A percentile compares a stretch with the other conserved stretches of the same genome.
Evolutionary conservation across 495 filamentous ascomycete species (phyloP).

Genomic region (Glutinoglossum americanum): DNA sequence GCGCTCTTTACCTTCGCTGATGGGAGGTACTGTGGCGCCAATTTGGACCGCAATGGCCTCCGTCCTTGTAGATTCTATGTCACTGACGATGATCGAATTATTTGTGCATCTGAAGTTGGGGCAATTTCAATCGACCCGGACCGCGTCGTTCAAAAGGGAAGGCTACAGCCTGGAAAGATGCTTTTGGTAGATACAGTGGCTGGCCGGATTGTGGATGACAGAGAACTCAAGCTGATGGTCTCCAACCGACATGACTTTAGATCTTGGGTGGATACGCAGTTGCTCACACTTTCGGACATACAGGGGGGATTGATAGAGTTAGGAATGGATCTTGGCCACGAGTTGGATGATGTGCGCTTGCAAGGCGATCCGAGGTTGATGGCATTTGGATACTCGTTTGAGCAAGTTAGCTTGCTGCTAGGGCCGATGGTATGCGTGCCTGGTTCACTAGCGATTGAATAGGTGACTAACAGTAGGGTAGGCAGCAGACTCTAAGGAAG

Average conservation of each 20-base stretch:
- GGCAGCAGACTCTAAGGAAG: conserved; percentile 94
- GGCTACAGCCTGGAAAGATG: conserved; percentile 93
- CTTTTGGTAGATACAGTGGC: conserved; percentile 89
- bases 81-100: conserved; percentile 92
- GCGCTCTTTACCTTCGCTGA: conserved; percentile 97
- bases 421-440: conserved; percentile 47
- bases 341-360: conserved; percentile 48
- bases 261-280: conserved; percentile 69
- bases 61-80: conserved; percentile 97
- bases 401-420: conserved; percentile 85
- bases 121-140: conserved; percentile 86
- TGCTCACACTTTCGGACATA: conserved; percentile 65
- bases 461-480: not conserved
- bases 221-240: conserved; percentile 81
- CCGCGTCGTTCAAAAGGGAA: conserved; percentile 80
- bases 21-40: conserved; percentile 93
- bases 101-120: conserved; percentile 95
- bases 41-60: conserved; percentile 94
- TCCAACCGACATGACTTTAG: conserved; percentile 69
- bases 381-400: conserved; percentile 89
- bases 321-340: conserved; percentile 38
- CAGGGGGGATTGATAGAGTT: conserved; percentile 28
- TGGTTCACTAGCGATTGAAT: not conserved
- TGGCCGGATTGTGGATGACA: conserved; percentile 88
- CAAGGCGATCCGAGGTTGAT: conserved; percentile 72